Evolutionary conservation across 2,329 filamentous ascomycete species (phyloP).

Genomic region (Alternaria incomplexa): DNA sequence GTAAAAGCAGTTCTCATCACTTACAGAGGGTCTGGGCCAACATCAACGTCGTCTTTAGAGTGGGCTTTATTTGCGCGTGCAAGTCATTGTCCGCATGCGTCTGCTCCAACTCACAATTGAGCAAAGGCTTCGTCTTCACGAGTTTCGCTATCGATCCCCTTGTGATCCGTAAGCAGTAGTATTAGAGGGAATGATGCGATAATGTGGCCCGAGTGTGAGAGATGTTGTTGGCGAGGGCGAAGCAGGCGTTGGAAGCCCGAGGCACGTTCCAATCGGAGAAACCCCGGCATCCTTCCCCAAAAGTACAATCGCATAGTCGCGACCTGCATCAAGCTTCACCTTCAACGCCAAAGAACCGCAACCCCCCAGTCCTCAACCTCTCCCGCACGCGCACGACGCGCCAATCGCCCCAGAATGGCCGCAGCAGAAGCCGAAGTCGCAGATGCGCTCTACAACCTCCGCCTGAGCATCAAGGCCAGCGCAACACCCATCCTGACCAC

Average conservation of each 20-base stretch:
- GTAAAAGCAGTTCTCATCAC: not conserved
- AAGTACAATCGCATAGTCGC: slow-evolving; percentile 20
- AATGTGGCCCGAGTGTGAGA: not conserved
- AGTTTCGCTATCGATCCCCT: not conserved
- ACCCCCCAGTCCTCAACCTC: not conserved
- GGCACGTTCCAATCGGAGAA: slow-evolving; percentile 17
- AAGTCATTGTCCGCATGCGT: not conserved
- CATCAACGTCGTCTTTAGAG: not conserved
- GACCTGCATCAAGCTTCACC: slow-evolving; percentile 3
- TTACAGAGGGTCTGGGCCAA: not conserved
- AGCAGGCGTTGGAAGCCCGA: not conserved
- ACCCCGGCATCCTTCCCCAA: slow-evolving; percentile 11
- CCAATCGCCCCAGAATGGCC: slow-evolving; percentile 16
- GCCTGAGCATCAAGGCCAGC: slow-evolving; percentile 77
- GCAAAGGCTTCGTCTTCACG: not conserved
- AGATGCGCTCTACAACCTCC: slow-evolving; percentile 83
- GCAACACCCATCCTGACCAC: slow-evolving; percentile 75
- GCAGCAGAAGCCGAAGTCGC: slow-evolving; percentile 42
- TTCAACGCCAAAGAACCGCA: slow-evolving; percentile 1
- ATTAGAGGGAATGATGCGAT: not conserved
- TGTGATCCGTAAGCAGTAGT: not conserved
- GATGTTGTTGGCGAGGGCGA: not conserved
- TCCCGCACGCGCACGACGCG: slow-evolving; percentile 19
- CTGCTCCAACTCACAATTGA: not conserved
- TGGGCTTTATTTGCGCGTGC: not conserved